Conservation (phyloP, 1,284 basidiomycete species). For the Rhodotorula sp. region DNA sequence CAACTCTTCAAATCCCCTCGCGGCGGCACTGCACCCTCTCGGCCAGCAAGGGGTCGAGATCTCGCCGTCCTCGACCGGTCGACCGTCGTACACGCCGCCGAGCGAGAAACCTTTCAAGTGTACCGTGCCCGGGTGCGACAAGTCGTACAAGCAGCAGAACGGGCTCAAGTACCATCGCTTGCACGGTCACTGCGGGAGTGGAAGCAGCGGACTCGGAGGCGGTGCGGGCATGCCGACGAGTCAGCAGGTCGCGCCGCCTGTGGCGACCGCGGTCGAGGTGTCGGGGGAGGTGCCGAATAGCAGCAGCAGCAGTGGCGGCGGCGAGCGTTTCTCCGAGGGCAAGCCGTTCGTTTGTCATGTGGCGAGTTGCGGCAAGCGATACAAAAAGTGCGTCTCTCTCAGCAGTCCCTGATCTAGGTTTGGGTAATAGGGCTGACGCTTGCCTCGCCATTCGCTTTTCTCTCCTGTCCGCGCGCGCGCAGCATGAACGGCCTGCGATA, state of each 20-base stretch:
- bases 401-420: not conserved
- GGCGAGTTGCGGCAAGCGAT: constrained; percentile 78
- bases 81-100: constrained; percentile 43
- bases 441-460: not conserved
- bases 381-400: constrained; percentile 67
- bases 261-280: no score
- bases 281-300: no score
- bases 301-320: no score
- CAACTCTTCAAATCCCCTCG: constrained; percentile 28
- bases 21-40: constrained; percentile 37
- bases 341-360: constrained; percentile 85
- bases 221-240: no score
- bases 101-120: constrained; percentile 86
- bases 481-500: constrained; percentile 88
- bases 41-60: constrained; percentile 37
- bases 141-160: constrained; percentile 97
- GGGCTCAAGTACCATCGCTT: constrained; percentile 96
- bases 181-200: constrained; percentile 77
- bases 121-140: constrained; percentile 95
- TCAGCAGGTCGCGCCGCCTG: no score
- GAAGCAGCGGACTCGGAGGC: no score
- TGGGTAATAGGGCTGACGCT: not conserved
- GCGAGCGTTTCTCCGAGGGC: constrained; percentile 51
- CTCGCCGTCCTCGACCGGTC: constrained; percentile 34
- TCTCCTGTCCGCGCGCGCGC: not conserved